Conservation (phyloP, 2,329 filamentous ascomycete species). For the Daldinia sp. region DNA sequence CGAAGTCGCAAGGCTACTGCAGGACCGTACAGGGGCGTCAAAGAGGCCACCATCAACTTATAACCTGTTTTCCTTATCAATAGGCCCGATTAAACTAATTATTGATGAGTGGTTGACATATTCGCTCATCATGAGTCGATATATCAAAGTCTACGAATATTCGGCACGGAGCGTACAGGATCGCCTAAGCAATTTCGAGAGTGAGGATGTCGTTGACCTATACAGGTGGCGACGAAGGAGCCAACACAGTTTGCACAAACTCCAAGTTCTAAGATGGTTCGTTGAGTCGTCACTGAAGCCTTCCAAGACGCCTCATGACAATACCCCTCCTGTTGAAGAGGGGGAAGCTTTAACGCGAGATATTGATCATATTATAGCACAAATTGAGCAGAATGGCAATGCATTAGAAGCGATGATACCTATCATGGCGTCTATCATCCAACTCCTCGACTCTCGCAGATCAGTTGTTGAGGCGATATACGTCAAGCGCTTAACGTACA, state of each 20-base stretch:
- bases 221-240: slow-evolving; percentile 3
- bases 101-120: slow-evolving; percentile 9
- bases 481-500: slow-evolving; percentile 15
- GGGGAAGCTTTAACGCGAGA: background rate
- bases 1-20: background rate
- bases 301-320: background rate
- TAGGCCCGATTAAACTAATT: slow-evolving; percentile 3
- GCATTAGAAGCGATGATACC: slow-evolving; percentile 11
- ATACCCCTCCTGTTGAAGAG: background rate
- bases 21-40: background rate
- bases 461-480: slow-evolving; percentile 14
- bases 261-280: background rate
- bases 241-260: slow-evolving; percentile 3
- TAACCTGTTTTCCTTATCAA: background rate
- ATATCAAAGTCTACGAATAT: slow-evolving; percentile 3
- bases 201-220: background rate
- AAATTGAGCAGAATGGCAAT: slow-evolving; percentile 9
- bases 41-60: background rate
- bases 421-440: slow-evolving; percentile 15
- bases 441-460: slow-evolving; percentile 12
- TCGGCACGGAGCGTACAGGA: background rate
- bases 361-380: background rate
- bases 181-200: background rate
- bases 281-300: background rate
- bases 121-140: slow-evolving; percentile 2